These are phyloP conservation scores for Chrysoporthe cubensis DNA, from an alignment of 2,329 filamentous ascomycete genomes.

Conservation along the genomic window DNA sequence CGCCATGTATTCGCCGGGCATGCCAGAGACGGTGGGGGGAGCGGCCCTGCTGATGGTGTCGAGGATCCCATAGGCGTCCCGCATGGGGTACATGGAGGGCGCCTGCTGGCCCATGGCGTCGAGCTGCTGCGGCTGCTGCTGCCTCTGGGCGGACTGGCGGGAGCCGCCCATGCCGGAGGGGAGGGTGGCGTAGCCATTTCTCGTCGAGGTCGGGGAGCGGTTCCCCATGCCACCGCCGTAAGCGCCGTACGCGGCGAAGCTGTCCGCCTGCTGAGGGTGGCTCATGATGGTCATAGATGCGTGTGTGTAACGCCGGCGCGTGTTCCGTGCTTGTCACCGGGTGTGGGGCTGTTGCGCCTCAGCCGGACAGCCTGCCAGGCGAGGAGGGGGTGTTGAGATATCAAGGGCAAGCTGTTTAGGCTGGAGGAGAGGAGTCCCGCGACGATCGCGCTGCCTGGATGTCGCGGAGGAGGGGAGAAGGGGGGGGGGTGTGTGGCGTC, in stretches of 20 bases:
- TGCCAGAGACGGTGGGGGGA: constrained; percentile 31
- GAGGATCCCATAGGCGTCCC: constrained; percentile 37
- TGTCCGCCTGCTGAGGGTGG: constrained; percentile 28
- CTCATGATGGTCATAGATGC: constrained; percentile 29
- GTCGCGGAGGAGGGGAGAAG: neutral
- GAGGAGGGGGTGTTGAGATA: neutral
- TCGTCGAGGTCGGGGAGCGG: constrained; percentile 34
- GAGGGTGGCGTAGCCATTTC: constrained; percentile 37
- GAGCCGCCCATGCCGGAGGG: constrained; percentile 31
- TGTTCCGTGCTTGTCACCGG: constrained; percentile 4
- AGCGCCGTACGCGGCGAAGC: constrained; percentile 27
- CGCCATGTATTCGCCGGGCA: constrained; percentile 33
- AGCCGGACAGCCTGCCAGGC: neutral
- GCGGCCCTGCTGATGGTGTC: constrained; percentile 35
- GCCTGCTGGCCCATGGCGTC: constrained; percentile 34
- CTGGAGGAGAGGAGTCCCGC: neutral
- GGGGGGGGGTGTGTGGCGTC: neutral
- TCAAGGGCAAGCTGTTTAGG: constrained; percentile 21
- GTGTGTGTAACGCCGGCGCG: constrained; percentile 7
- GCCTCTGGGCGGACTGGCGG: constrained; percentile 34
- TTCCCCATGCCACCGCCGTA: constrained; percentile 30
- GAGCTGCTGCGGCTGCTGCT: constrained; percentile 33
- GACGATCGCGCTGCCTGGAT: constrained; percentile 2
- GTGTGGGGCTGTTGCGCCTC: neutral
- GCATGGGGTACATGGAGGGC: constrained; percentile 32